phyloP scores from a whole-genome alignment of 2,329 filamentous ascomycete species.

The Colletotrichum noveboracense region DNA sequence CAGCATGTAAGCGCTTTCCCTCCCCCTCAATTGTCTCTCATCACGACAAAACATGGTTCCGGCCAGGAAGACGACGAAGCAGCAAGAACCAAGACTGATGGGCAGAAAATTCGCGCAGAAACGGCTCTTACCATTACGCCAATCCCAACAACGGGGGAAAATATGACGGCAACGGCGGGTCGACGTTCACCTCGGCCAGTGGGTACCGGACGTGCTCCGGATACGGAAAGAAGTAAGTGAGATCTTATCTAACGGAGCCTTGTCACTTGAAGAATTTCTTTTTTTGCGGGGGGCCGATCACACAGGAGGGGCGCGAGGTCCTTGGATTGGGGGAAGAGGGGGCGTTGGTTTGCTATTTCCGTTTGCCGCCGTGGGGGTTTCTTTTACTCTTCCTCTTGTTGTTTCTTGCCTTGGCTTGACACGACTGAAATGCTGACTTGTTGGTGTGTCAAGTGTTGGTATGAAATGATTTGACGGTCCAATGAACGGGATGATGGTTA shows the following conservation, averaged over 20 bases:
- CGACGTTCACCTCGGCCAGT: slow-evolving; percentile 67
- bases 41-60: background rate
- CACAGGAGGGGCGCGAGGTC: background rate
- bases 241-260: background rate
- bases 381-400: background rate
- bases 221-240: slow-evolving; percentile 16
- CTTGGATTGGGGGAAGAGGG: background rate
- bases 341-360: background rate
- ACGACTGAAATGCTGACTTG: background rate
- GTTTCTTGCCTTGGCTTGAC: background rate
- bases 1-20: slow-evolving; percentile 39
- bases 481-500: background rate
- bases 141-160: slow-evolving; percentile 71
- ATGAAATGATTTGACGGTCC: background rate
- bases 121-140: slow-evolving; percentile 76
- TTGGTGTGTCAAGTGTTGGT: background rate
- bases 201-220: slow-evolving; percentile 31
- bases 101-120: slow-evolving; percentile 33
- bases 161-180: slow-evolving; percentile 63
- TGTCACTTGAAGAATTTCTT: background rate
- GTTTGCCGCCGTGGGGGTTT: background rate
- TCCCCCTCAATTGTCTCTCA: background rate
- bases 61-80: background rate
- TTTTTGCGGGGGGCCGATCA: background rate
- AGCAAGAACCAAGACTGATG: background rate